These are phyloP conservation scores for Anethum foeniculum DNA, from an alignment of 140 eudicot species.

Conservation along the genomic window DNA sequence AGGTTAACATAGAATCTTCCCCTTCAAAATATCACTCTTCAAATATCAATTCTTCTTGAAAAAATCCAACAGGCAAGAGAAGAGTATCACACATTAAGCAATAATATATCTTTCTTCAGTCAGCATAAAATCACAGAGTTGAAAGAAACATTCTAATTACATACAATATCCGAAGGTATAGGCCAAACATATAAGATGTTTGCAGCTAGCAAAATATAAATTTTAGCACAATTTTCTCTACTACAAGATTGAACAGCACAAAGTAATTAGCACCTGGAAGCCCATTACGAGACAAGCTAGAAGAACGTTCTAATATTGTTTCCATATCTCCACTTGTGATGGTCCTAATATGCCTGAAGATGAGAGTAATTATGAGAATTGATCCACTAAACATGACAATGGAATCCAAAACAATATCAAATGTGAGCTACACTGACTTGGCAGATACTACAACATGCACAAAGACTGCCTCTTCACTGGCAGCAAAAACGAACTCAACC, in stretches of 20 bases:
- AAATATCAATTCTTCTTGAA: background rate
- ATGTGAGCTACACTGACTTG: constrained; percentile 47
- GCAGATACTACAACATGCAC: constrained; percentile 89
- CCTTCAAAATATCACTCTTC: background rate
- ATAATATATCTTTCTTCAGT: background rate
- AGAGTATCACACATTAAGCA: background rate
- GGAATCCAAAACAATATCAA: background rate
- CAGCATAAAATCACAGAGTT: background rate
- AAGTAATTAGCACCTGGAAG: constrained; percentile 57
- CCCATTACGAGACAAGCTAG: constrained; percentile 35
- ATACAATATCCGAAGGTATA: background rate
- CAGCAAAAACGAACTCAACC: constrained; percentile 81
- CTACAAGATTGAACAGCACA: background rate
- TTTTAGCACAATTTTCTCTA: background rate
- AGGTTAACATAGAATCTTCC: background rate
- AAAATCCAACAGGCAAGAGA: background rate
- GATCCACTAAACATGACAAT: constrained; percentile 3
- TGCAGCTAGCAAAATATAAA: background rate
- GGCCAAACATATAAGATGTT: background rate
- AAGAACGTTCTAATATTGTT: constrained; percentile 46
- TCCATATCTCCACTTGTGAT: constrained; percentile 76
- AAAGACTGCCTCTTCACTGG: constrained; percentile 80
- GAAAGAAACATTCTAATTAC: background rate
- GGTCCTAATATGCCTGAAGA: constrained; percentile 76
- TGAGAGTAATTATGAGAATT: constrained; percentile 9